Evolutionary conservation across 2,329 filamentous ascomycete genomes (phyloP).

Genomic region (Neurospora sp.): DNA sequence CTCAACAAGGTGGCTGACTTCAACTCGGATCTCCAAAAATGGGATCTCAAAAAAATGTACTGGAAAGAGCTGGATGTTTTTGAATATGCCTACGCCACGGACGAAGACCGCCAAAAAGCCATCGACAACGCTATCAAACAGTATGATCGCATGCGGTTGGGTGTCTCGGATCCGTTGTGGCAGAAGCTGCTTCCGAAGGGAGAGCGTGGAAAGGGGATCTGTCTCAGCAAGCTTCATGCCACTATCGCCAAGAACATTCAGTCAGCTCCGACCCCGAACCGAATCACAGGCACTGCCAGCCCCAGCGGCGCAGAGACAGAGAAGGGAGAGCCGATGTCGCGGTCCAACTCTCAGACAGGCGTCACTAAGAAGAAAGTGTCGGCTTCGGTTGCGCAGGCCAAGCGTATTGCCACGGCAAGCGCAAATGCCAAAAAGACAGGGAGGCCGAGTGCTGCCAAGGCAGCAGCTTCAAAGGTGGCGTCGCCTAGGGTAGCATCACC

Average conservation of each 20-base stretch:
- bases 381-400: conserved; percentile 45
- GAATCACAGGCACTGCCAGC: conserved; percentile 41
- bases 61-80: conserved; percentile 59
- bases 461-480: conserved; percentile 17
- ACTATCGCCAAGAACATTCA: conserved; percentile 42
- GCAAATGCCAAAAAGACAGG: conserved; percentile 29
- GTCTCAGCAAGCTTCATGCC: conserved; percentile 51
- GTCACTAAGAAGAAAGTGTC: conserved; percentile 46
- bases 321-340: conserved; percentile 23
- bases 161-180: conserved; percentile 48
- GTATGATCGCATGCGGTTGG: conserved; percentile 50
- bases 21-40: conserved; percentile 38
- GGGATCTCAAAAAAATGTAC: conserved; percentile 44
- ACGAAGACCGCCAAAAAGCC: conserved; percentile 47
- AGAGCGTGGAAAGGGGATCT: conserved; percentile 50
- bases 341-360: conserved; percentile 28
- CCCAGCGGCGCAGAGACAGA: conserved; percentile 24
- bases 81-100: conserved; percentile 46
- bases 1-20: conserved; percentile 51
- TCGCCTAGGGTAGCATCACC: conserved; percentile 25
- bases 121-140: conserved; percentile 51
- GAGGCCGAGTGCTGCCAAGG: not conserved
- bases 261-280: conserved; percentile 37
- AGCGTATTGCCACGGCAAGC: conserved; percentile 35
- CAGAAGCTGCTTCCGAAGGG: conserved; percentile 48